Evolutionary conservation across 2,329 filamentous ascomycete genomes (phyloP).

Genomic region (Xylariomycetidae sp.): DNA sequence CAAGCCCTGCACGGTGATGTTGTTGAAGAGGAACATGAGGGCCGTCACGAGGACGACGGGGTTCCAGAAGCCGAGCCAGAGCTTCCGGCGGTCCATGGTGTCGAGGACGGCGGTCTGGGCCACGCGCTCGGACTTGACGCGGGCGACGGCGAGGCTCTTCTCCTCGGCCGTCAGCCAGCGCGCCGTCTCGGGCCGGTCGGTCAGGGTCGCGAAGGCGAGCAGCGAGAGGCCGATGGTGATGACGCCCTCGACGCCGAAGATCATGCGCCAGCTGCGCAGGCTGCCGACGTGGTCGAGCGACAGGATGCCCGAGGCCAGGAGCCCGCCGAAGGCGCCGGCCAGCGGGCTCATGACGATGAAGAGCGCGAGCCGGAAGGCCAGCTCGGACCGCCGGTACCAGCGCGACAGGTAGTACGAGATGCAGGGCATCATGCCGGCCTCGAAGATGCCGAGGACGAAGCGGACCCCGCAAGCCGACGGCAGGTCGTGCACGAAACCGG

Average conservation of each 20-base stretch:
- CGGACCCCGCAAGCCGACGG: conserved; percentile 61
- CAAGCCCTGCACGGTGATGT: conserved; percentile 29
- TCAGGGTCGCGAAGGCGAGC: conserved; percentile 55
- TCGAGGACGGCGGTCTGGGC: conserved; percentile 65
- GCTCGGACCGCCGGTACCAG: conserved; percentile 67
- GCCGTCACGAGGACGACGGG: conserved; percentile 40
- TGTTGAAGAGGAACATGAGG: conserved; percentile 39
- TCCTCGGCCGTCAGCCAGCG: conserved; percentile 58
- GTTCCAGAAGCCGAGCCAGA: conserved; percentile 64
- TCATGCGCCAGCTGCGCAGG: conserved; percentile 67
- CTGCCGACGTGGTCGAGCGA: conserved; percentile 63
- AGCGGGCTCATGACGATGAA: conserved; percentile 66
- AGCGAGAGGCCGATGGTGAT: conserved; percentile 50
- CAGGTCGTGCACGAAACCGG: conserved; percentile 60
- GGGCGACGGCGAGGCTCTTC: conserved; percentile 46
- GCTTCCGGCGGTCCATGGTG: conserved; percentile 59
- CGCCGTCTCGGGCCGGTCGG: conserved; percentile 63
- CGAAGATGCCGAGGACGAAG: conserved; percentile 63
- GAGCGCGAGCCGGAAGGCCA: conserved; percentile 67
- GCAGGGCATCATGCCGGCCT: conserved; percentile 67
- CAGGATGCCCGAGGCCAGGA: conserved; percentile 69
- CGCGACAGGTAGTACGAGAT: conserved; percentile 66
- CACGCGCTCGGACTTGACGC: conserved; percentile 45
- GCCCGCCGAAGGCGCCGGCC: conserved; percentile 70
- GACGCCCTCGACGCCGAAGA: conserved; percentile 44